phyloP scores from a whole-genome alignment of 495 filamentous ascomycete genomes.

The Jackrogersella multiformis region DNA sequence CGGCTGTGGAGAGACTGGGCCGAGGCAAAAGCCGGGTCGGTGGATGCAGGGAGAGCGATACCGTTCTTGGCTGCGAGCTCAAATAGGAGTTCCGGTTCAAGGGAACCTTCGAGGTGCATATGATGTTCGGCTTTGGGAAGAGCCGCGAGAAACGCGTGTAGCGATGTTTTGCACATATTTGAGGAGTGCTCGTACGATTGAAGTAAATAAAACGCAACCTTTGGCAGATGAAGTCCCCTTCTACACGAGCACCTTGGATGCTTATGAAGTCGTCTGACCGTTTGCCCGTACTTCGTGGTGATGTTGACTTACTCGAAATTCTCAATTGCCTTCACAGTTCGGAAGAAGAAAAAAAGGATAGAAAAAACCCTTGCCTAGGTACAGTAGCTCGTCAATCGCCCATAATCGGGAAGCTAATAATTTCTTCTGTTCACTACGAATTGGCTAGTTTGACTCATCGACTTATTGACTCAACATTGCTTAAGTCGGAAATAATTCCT shows the following conservation, averaged over 20 bases:
- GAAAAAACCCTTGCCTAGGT: too few species aligned
- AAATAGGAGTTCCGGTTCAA: constrained; percentile 75
- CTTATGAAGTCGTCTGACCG: not conserved
- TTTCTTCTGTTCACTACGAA: not conserved
- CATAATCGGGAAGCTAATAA: not conserved
- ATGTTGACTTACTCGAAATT: too few species aligned
- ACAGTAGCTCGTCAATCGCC: too few species aligned
- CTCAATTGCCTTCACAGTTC: too few species aligned
- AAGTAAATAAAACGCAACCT: not conserved
- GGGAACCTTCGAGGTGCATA: constrained; percentile 77
- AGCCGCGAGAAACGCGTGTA: constrained; percentile 69
- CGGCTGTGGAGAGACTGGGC: constrained; percentile 64
- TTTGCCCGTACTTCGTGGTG: not conserved
- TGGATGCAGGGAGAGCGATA: constrained; percentile 63
- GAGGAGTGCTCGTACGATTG: not conserved
- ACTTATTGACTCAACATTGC: not conserved
- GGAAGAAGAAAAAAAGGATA: too few species aligned
- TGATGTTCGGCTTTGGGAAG: constrained; percentile 86
- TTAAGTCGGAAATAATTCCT: not conserved
- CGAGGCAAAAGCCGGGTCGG: constrained; percentile 68
- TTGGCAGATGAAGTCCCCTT: not conserved
- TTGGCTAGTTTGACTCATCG: not conserved
- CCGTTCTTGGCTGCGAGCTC: constrained; percentile 69
- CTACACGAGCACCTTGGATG: not conserved
- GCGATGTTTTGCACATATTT: constrained; percentile 61